Base-by-base conservation (phyloP, 805 yeast species). In the Myxozyma mucilagina region DNA sequence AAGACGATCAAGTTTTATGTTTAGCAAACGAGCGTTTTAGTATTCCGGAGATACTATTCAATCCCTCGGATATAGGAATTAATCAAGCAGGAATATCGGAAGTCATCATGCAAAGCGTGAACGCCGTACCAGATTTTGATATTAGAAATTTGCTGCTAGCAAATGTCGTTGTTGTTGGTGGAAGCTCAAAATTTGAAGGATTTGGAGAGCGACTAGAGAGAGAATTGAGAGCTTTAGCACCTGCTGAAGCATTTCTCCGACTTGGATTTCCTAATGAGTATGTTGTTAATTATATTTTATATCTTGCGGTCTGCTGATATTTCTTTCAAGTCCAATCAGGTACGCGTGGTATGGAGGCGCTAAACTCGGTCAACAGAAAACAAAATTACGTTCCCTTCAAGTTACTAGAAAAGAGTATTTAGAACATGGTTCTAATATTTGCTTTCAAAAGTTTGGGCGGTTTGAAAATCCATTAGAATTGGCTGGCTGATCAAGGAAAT, bases 1-100 rank as follows among this genome's bases (percentile, higher is more conserved):
- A 62, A 66, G 72, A 62, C 32, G 70, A 68, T 18, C 97, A 92
- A 72, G 79, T 86, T 0, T 75, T 93, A 41, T 76, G 80, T 53
- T 78, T 94, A 5, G 80, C 79, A 31, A 97, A 93, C 72, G 99
- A 94, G 73, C 75, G 97, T 59, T 93, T 94, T 73, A 80, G 89
- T 1, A 83, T 89, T 1, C 97, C 98, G 0, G 99, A 94, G 71
- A 78, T 89, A 0, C 77, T 89, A 39, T 92, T 90, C 73, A 91
- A 87, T 67, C 99, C 99, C 0, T 89, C 85, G 62, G 85, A 89
- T 57, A 80, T 89, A 0, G 90, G 89, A 13, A 77, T 93, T 36
- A 82, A 86, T 58, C 86, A 91, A 67, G 85, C 93, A 0, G 97
- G 97, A 13, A 74, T 96, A 20, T 81, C 87, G 0, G 87, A 84